Base-by-base conservation (phyloP, 108 stramenopile species). In the Poteriospumella lacustris region DNA sequence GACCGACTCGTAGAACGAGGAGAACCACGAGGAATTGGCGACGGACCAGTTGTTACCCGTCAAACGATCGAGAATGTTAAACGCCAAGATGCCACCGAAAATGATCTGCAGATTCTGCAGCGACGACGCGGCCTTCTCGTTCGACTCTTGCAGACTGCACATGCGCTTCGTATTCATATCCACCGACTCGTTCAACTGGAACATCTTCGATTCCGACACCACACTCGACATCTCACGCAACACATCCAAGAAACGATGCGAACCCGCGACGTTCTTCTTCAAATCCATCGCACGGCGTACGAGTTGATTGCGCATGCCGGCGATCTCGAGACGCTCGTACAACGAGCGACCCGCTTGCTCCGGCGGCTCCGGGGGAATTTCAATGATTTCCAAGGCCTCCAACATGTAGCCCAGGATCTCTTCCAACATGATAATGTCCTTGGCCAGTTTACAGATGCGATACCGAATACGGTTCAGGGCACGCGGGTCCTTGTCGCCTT, bases 281-380 rank as follows among this genome's bases (percentile, higher is more conserved):
- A 94, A 73, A 70, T 94, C 93, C 36, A 85, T 85, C 2, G 91
- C 87, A 1, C 93, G 83, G 38, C 90, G 79, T 68, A 87, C 56
- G 38, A 94, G 91, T 83, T 94, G 92, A 19, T 88, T 84, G 60
- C 87, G 87, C 90, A 94, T 90, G 38, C 90, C 91, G 33, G 90
- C 86, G 44, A 94, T 89, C 77, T 94, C 92, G 5, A 94, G 85
- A 24, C 93, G 87, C 69, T 92, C 91, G 87, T 94, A 94, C 24
- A 94, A 85, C 1, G 91, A 88, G 28, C 92, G 88, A 15, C 93
- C 93, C 0, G 91, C 90, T 79, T 91, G 92, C 76, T 94, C 92
- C 39, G 91, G 89, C 28, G 93, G 92, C 81, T 94, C 92, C 42
- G 91, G 91, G 29, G 93, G 92, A 29, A 94, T 88, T 44, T 91